These are phyloP conservation scores for Leptographium lundbergii DNA, from an alignment of 2,329 filamentous ascomycete species.

Conservation along the genomic window DNA sequence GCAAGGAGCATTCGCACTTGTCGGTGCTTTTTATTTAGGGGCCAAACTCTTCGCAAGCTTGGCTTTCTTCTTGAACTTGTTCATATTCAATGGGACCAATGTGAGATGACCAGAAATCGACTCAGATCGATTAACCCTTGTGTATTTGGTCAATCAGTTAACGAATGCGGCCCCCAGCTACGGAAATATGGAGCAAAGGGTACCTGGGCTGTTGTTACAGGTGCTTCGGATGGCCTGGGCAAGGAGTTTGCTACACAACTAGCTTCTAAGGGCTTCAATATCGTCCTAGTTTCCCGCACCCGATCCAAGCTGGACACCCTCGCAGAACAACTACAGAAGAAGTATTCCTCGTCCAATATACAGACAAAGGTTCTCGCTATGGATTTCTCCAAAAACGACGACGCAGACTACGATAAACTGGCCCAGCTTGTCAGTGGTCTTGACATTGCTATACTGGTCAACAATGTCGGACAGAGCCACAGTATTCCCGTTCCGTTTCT, in stretches of 20 bases:
- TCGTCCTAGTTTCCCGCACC: slow-evolving; percentile 92
- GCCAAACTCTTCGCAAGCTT: slow-evolving; percentile 45
- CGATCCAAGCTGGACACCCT: slow-evolving; percentile 75
- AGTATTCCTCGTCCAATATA: slow-evolving; percentile 47
- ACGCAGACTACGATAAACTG: slow-evolving; percentile 67
- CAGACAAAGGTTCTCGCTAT: slow-evolving; percentile 73
- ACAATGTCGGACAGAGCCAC: slow-evolving; percentile 95
- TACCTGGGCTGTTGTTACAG: slow-evolving; percentile 88
- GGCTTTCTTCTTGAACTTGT: slow-evolving; percentile 52
- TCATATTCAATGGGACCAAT: slow-evolving; percentile 52
- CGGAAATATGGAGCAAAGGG: slow-evolving; percentile 83
- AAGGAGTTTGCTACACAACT: slow-evolving; percentile 93
- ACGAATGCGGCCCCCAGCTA: slow-evolving; percentile 40
- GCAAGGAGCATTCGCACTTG: slow-evolving; percentile 30
- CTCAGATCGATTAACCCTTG: background rate
- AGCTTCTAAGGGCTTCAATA: slow-evolving; percentile 83
- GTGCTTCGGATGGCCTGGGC: slow-evolving; percentile 89
- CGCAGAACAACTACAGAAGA: slow-evolving; percentile 59
- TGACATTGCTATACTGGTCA: slow-evolving; percentile 79
- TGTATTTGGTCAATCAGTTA: background rate
- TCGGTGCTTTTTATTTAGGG: slow-evolving; percentile 48
- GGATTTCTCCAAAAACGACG: slow-evolving; percentile 75
- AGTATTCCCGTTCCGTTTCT: slow-evolving; percentile 83
- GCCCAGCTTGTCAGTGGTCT: slow-evolving; percentile 55
- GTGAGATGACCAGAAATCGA: slow-evolving; percentile 27